Evolutionary conservation across 441 rosid genomes (phyloP).

Genomic region (Adansonia madagascariensis): DNA sequence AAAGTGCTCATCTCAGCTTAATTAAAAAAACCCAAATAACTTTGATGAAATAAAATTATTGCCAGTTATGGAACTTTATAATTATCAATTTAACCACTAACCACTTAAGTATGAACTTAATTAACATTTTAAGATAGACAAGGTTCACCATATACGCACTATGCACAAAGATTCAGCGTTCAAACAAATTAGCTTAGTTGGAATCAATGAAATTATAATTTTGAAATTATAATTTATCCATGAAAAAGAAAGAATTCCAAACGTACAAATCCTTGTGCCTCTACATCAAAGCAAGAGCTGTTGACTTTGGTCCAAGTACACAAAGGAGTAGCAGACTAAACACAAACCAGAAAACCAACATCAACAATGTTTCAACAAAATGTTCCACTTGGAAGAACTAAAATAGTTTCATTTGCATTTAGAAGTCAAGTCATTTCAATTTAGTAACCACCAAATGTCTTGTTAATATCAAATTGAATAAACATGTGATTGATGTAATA

Average conservation of each 20-base stretch:
- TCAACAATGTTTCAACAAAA: neutral
- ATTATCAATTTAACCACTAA: neutral
- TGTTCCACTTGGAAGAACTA: neutral
- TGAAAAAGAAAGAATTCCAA: neutral
- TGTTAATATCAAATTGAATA: neutral
- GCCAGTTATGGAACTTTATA: neutral
- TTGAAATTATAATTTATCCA: too few species aligned
- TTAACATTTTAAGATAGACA: neutral
- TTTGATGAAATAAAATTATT: constrained; percentile 5
- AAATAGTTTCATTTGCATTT: neutral
- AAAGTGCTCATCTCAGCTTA: constrained; percentile 30
- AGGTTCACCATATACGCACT: neutral
- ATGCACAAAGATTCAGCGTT: neutral
- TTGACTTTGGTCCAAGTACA: neutral
- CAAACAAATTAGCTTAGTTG: neutral
- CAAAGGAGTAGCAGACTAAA: neutral
- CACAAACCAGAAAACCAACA: neutral
- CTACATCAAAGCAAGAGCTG: neutral
- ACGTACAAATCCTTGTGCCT: neutral
- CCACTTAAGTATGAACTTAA: neutral
- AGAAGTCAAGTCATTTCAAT: neutral
- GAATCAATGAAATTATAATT: neutral
- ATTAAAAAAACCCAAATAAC: constrained; percentile 11
- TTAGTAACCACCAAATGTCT: constrained; percentile 1
- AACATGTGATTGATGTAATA: neutral